These are phyloP conservation scores for Akebia trifoliata DNA, from an alignment of 164 flowering plant genomes.

Conservation along the genomic window DNA sequence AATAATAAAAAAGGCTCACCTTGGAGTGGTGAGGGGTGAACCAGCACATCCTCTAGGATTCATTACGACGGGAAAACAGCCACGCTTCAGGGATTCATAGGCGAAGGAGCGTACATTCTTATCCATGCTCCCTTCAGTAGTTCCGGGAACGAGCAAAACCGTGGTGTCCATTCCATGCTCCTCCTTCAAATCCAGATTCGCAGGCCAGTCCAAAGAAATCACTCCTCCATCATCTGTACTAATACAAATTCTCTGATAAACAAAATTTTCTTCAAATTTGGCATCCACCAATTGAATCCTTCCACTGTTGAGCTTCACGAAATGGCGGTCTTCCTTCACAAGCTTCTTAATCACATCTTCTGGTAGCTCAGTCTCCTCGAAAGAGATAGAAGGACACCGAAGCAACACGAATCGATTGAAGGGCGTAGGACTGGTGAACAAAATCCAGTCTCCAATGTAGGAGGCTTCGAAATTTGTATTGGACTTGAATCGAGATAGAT, in stretches of 20 bases:
- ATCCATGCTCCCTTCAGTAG: conserved; percentile 70
- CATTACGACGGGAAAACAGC: conserved; percentile 82
- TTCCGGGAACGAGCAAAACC: conserved; percentile 74
- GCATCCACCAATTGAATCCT: conserved; percentile 27
- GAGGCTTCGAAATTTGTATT: not conserved
- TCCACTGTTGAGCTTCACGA: conserved; percentile 52
- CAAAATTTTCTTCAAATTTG: conserved; percentile 23
- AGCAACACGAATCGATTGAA: conserved; percentile 81
- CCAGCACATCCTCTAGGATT: conserved; percentile 96
- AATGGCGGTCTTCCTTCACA: conserved; percentile 63
- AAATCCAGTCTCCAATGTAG: conserved; percentile 63
- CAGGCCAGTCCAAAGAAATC: conserved; percentile 84
- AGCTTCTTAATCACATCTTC: conserved; percentile 56
- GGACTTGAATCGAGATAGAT: conserved; percentile 17
- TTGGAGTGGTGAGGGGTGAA: conserved; percentile 79
- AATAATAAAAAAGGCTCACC: conserved; percentile 42
- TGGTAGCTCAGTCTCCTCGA: conserved; percentile 39
- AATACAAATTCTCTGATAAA: conserved; percentile 73
- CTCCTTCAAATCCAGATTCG: conserved; percentile 63
- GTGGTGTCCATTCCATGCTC: conserved; percentile 85
- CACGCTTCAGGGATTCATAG: conserved; percentile 46
- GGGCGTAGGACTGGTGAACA: conserved; percentile 79
- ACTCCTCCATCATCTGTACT: conserved; percentile 80
- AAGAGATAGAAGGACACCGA: conserved; percentile 74
- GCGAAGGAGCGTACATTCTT: conserved; percentile 46